phyloP scores from a whole-genome alignment of 2,329 filamentous ascomycete genomes.

The Microcyclosporella mali region DNA sequence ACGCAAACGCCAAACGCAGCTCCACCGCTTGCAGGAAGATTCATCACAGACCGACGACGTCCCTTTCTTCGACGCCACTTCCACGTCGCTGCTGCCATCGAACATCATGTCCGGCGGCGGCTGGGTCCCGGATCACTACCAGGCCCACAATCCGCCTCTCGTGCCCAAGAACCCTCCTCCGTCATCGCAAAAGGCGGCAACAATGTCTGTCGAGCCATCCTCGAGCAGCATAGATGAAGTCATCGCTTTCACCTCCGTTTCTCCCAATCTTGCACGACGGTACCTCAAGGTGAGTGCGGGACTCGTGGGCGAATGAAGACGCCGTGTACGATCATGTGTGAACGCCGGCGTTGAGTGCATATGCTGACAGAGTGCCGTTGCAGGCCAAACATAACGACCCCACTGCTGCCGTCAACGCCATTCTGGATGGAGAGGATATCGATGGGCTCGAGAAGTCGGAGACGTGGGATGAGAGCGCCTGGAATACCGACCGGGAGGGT shows the following conservation, averaged over 20 bases:
- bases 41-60: neutral
- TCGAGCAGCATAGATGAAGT: slow-evolving; percentile 22
- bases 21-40: neutral
- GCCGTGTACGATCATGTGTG: neutral
- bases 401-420: slow-evolving; percentile 24
- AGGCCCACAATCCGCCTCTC: slow-evolving; percentile 3
- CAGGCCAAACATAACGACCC: slow-evolving; percentile 30
- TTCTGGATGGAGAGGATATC: slow-evolving; percentile 30
- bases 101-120: slow-evolving; percentile 16
- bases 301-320: too few relatives aligned
- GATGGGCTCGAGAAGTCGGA: slow-evolving; percentile 17
- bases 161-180: slow-evolving; percentile 2
- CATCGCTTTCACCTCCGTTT: slow-evolving; percentile 15
- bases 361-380: slow-evolving; percentile 1
- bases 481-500: slow-evolving; percentile 27
- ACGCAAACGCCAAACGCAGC: neutral
- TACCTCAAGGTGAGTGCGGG: slow-evolving; percentile 29
- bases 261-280: slow-evolving; percentile 18
- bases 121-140: neutral
- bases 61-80: too few relatives aligned
- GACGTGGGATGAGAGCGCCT: slow-evolving; percentile 27
- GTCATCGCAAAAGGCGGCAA: slow-evolving; percentile 19
- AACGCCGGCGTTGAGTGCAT: neutral
- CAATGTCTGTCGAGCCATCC: slow-evolving; percentile 24
- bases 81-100: too few relatives aligned